These are phyloP conservation scores for Colletotrichum orchidophilum DNA, from an alignment of 2,329 filamentous ascomycete genomes.

Conservation along the genomic window DNA sequence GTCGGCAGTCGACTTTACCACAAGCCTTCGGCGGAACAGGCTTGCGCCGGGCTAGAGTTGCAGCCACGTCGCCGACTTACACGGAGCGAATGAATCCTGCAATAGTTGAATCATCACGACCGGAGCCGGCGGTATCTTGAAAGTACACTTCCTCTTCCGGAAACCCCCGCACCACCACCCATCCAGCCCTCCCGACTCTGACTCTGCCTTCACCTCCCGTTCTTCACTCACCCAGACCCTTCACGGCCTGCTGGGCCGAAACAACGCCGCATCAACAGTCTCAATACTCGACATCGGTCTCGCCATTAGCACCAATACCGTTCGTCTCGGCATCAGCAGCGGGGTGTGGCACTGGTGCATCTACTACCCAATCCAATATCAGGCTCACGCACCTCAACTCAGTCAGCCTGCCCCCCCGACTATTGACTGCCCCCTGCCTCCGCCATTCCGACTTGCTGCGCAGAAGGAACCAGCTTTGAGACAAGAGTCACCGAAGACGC, in stretches of 20 bases:
- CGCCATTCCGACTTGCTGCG: background rate
- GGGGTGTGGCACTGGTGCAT: background rate
- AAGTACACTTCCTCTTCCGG: conserved; percentile 28
- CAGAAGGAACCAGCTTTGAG: background rate
- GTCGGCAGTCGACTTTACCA: background rate
- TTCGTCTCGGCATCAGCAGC: background rate
- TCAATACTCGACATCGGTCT: background rate
- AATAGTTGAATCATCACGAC: background rate
- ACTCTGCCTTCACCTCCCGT: background rate
- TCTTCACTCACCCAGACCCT: background rate
- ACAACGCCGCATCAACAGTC: conserved; percentile 10
- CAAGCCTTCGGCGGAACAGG: background rate
- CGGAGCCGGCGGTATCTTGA: conserved; percentile 16
- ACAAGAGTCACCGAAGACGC: conserved; percentile 1
- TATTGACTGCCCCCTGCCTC: background rate
- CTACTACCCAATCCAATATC: background rate
- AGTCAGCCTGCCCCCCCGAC: conserved; percentile 17
- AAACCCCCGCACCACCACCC: conserved; percentile 20
- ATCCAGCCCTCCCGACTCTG: background rate
- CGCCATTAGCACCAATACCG: background rate
- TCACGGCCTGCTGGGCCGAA: background rate
- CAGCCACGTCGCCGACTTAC: background rate
- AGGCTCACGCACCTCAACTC: conserved; percentile 12
- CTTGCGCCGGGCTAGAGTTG: background rate
- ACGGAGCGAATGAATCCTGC: background rate